Evolutionary conservation across 306 rosid genomes (phyloP), one percentile per base, ranked within the genome.

Genomic region (Abrus pulchellus): DNA sequence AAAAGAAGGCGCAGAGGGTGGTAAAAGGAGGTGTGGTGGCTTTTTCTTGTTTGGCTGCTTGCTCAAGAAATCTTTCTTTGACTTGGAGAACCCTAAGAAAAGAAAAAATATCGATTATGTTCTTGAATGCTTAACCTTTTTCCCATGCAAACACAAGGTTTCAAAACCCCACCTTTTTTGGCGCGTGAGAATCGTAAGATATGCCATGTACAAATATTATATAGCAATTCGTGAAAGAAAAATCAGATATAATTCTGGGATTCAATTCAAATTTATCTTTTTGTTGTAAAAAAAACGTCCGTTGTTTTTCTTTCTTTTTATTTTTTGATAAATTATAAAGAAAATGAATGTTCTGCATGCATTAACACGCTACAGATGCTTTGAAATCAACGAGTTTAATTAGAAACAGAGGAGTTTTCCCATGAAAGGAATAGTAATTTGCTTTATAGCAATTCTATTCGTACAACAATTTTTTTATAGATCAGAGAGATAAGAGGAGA

Each of bases 51-150:
- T 88, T 90, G 91, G 90, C 89, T 69, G 82, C 79, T 90, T 93
- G 78, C 91, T 70, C 91, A 86, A 93, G 88, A 91, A 91, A 91
- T 90, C 92, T 87, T 90, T 87, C 88, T 90, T 93, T 91, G 94
- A 93, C 98, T 93, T 88, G 53, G 77, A 66, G 79, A 87, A 66
- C 89, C 86, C 87, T 72, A 66, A 33, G 48, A 53, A 63, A 78
- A 45, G 57, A 60, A 69, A 76, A 47, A 66, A 52, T 69, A 68
- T 45, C 29, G 70, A 83, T 84, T 44, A 74, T 82, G 77, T 89
- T 85, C 90, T 81, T 77, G 43, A 54, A 83, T 88, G 54, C 74
- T 76, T 75, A 66, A 68, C 52, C 82, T 75, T 84, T 84, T 85
- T 52, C 33, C 68, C 81, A 75, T 72, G 70, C 68, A 34, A 20